A percentile compares a stretch with the other conserved stretches of the same genome.
phyloP scores from a whole-genome alignment of 2,329 filamentous ascomycete species.

The Pseudopithomyces chartarum region DNA sequence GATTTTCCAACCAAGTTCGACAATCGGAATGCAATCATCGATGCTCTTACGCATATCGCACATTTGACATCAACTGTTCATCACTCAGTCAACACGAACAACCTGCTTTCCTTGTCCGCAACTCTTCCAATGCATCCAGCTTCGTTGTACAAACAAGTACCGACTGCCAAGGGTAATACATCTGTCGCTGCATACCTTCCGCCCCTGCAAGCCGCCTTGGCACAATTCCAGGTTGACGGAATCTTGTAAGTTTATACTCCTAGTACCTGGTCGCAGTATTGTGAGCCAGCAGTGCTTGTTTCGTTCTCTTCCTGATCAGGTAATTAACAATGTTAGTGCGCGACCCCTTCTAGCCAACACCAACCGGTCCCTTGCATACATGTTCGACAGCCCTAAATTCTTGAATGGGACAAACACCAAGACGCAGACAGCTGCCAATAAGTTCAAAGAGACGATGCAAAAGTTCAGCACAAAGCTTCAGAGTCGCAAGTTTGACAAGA shows the following conservation, averaged over 20 bases:
- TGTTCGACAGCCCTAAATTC: constrained; percentile 48
- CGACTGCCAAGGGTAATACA: constrained; percentile 38
- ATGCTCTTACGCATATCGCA: constrained; percentile 7
- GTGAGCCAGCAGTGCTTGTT: constrained; percentile 20
- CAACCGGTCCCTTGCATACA: constrained; percentile 47
- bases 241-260: constrained; percentile 46
- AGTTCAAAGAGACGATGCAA: constrained; percentile 47
- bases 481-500: constrained; percentile 47
- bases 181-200: constrained; percentile 46
- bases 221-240: background rate
- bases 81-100: constrained; percentile 6
- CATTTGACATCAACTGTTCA: constrained; percentile 3
- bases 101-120: background rate
- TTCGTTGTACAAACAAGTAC: background rate
- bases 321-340: background rate
- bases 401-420: constrained; percentile 39
- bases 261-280: constrained; percentile 13
- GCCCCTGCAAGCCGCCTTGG: constrained; percentile 23
- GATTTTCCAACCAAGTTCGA: constrained; percentile 6
- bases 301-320: constrained; percentile 28
- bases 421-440: constrained; percentile 39
- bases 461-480: constrained; percentile 46
- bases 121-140: constrained; percentile 49
- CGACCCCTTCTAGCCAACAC: constrained; percentile 46
- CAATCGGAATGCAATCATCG: background rate